A percentile compares a stretch with the other conserved stretches of the same genome.
phyloP scores from a whole-genome alignment of 169 alveolate species.

The Eimeria brunetti region DNA sequence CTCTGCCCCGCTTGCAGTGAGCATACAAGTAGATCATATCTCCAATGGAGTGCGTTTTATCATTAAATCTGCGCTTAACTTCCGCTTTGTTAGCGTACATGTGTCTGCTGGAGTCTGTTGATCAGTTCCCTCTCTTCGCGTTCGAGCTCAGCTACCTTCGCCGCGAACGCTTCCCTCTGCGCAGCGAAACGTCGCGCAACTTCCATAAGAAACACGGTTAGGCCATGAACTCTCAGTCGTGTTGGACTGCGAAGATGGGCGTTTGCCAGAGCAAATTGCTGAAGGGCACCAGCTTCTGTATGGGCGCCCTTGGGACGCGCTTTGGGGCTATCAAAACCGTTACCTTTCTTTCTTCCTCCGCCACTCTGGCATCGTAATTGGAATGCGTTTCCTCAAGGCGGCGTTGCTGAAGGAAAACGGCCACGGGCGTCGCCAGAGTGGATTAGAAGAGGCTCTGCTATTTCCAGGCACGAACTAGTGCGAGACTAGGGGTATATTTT shows the following conservation, averaged over 20 bases:
- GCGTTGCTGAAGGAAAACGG: slow-evolving; percentile 22
- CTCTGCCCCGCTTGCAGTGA: neutral
- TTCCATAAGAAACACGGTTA: neutral
- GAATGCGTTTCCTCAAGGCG: slow-evolving; percentile 60
- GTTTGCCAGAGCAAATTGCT: neutral
- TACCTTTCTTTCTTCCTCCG: slow-evolving; percentile 77
- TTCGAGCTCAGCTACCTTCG: slow-evolving; percentile 80
- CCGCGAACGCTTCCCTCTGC: slow-evolving; percentile 59
- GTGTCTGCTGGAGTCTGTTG: slow-evolving; percentile 82
- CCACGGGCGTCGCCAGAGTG: neutral
- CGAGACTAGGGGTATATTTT: neutral
- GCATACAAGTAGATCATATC: neutral
- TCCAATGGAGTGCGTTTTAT: neutral
- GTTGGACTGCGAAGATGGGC: neutral
- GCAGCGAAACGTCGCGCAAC: neutral
- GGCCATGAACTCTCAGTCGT: neutral
- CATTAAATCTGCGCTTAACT: neutral
- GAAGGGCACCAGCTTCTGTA: neutral
- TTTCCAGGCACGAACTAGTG: neutral
- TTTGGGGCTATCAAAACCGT: neutral
- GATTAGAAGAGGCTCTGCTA: neutral
- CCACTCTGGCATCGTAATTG: slow-evolving; percentile 82
- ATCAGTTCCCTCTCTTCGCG: slow-evolving; percentile 83
- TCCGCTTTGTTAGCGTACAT: slow-evolving; percentile 1
- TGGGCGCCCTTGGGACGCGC: neutral